These are phyloP conservation scores for Epicoccum nigrum DNA, from an alignment of 2,329 filamentous ascomycete genomes.

Conservation along the genomic window DNA sequence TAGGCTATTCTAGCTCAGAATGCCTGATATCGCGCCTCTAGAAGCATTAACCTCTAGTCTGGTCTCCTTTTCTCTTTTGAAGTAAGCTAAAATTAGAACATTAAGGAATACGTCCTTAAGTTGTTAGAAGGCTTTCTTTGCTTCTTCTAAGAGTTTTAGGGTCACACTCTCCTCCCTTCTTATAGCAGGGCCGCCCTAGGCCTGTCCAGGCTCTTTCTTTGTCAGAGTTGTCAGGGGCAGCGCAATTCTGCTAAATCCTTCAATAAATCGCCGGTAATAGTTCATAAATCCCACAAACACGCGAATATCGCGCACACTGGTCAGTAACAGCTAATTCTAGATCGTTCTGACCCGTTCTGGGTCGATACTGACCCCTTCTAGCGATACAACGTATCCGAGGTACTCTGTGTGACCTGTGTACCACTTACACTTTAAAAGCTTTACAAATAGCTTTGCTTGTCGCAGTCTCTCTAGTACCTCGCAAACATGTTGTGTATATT, in stretches of 20 bases:
- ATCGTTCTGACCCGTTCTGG: neutral
- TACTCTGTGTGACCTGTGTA: neutral
- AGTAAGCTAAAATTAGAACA: neutral
- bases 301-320: neutral
- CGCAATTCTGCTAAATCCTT: neutral
- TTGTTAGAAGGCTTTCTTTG: neutral
- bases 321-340: neutral
- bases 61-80: neutral
- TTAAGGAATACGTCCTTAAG: neutral
- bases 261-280: neutral
- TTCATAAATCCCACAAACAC: neutral
- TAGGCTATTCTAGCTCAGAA: neutral
- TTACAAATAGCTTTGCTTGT: neutral
- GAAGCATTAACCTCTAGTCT: neutral
- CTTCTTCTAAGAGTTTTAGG: neutral
- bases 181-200: neutral
- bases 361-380: neutral
- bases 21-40: neutral
- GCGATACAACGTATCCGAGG: neutral
- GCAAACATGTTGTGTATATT: neutral
- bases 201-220: neutral
- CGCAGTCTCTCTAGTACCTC: neutral
- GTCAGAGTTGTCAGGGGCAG: neutral
- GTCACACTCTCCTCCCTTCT: neutral
- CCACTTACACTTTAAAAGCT: neutral